Evolutionary conservation across 495 filamentous ascomycete species (phyloP), one percentile per base, ranked within the genome.

Genomic region (Xylaria acuta): DNA sequence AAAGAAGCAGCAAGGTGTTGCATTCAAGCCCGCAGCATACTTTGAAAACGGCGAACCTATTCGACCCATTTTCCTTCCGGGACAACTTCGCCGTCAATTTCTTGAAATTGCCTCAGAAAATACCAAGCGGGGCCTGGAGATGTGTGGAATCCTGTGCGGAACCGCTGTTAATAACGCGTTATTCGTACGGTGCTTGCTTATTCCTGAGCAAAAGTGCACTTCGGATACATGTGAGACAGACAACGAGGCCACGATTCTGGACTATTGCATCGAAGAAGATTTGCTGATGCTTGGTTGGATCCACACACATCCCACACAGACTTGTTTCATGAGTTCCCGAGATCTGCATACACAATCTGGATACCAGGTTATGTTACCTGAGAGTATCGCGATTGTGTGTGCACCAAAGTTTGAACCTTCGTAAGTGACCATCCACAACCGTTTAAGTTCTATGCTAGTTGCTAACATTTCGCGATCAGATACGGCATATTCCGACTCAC

Each of bases 341-440:
- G 96, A 99, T 78, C 76, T 97, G 72, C 96, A 99, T 75, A 99
- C 97, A 0, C 96, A 98, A 76, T 87, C 88, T 40, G 94, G 93
- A 25, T 98, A 97, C 80, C 96, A 99, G 80, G 88, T 93, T 34
- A 97, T 96, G 94, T 86, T 98, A 79, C 89, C 93, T 20, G 96
- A 99, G 84, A 95, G 92, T 77, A 95, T 99, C 76, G 96, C 97
- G 9, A 97, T 99, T 74, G 96, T 99, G 58, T 98, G 97, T 81
- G 93, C 97, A 38, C 96, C 96, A 16, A 92, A 87, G 56, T 92
- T 91, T 71, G 84, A 86, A 18, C 93, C 94, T 53, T 90, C 87
- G 88, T 93, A 81, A 84, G 90, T 89, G 18, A 38, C 5, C 1
- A 58, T 58, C 11, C 4, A 38, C 32, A 7, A 25, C 25, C 9